Evolutionary conservation across 2,329 filamentous ascomycete genomes (phyloP).

Genomic region (Neonectria hederae): DNA sequence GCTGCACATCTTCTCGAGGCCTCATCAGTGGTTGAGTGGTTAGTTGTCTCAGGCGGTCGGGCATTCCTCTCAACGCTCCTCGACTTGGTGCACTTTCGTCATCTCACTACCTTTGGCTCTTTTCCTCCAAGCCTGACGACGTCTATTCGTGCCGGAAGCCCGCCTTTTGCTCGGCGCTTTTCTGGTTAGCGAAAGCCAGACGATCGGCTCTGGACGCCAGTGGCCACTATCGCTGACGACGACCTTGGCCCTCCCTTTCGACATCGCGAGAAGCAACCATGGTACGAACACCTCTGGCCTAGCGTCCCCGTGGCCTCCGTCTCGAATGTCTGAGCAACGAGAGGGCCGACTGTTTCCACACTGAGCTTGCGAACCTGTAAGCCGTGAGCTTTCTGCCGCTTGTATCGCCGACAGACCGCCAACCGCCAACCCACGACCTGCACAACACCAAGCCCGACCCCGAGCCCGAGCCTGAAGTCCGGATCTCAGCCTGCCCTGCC

Average conservation of each 20-base stretch:
- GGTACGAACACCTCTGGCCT: constrained; percentile 28
- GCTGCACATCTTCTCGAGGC: constrained; percentile 33
- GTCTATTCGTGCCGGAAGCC: not conserved
- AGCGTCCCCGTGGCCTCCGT: constrained; percentile 24
- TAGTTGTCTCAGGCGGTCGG: constrained; percentile 29
- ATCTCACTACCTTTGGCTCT: constrained; percentile 19
- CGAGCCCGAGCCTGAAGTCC: not conserved
- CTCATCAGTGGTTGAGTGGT: constrained; percentile 28
- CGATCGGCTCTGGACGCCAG: constrained; percentile 31
- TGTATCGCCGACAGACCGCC: constrained; percentile 15
- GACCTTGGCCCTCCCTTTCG: constrained; percentile 20
- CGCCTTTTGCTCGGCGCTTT: constrained; percentile 25
- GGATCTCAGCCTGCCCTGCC: constrained; percentile 6
- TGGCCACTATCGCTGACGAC: constrained; percentile 30
- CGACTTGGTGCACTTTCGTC: constrained; percentile 33
- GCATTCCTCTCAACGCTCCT: constrained; percentile 30
- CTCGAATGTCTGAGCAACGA: constrained; percentile 25
- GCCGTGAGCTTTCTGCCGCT: constrained; percentile 10
- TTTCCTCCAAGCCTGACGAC: constrained; percentile 1
- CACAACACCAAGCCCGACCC: constrained; percentile 4
- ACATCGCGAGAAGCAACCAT: constrained; percentile 32
- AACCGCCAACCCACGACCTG: constrained; percentile 1
- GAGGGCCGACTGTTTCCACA: constrained; percentile 22
- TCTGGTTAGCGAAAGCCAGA: constrained; percentile 40
- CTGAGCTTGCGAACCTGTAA: constrained; percentile 12